These are phyloP conservation scores for Penicillium paradoxum DNA, from an alignment of 495 filamentous ascomycete genomes.

Conservation along the genomic window DNA sequence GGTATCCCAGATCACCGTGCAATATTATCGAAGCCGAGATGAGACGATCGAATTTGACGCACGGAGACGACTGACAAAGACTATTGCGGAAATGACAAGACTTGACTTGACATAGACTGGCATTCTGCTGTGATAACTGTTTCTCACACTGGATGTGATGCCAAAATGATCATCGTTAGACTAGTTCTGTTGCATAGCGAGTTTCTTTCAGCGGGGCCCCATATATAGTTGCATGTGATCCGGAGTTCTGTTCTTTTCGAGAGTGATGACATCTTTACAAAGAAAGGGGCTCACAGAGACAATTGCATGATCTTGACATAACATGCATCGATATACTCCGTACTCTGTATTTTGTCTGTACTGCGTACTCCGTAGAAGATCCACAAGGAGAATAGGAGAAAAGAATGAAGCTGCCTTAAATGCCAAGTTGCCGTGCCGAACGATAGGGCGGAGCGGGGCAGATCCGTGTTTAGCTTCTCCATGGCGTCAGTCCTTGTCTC, in stretches of 20 bases:
- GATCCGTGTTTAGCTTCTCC: constrained; percentile 28
- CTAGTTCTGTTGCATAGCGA: constrained; percentile 2
- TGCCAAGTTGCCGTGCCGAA: background rate
- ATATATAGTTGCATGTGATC: constrained; percentile 15
- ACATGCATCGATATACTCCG: background rate
- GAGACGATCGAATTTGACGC: constrained; percentile 36
- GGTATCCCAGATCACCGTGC: constrained; percentile 34
- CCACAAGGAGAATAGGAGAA: background rate
- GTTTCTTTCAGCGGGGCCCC: background rate
- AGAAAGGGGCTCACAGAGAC: background rate
- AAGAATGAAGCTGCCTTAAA: background rate
- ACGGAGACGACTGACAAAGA: constrained; percentile 32
- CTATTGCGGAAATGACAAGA: constrained; percentile 23
- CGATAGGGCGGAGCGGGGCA: constrained; percentile 24
- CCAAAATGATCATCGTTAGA: background rate
- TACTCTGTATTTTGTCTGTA: background rate
- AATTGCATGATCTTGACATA: background rate
- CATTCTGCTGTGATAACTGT: background rate
- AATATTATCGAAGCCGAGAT: constrained; percentile 39
- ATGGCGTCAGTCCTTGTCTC: constrained; percentile 24
- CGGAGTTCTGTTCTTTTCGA: constrained; percentile 1
- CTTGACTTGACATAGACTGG: constrained; percentile 2
- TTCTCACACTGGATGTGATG: constrained; percentile 9
- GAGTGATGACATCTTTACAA: background rate
- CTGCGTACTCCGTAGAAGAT: too few species aligned